These are phyloP conservation scores for Penicillium odoratum DNA, from an alignment of 495 filamentous ascomycete species.

Conservation along the genomic window DNA sequence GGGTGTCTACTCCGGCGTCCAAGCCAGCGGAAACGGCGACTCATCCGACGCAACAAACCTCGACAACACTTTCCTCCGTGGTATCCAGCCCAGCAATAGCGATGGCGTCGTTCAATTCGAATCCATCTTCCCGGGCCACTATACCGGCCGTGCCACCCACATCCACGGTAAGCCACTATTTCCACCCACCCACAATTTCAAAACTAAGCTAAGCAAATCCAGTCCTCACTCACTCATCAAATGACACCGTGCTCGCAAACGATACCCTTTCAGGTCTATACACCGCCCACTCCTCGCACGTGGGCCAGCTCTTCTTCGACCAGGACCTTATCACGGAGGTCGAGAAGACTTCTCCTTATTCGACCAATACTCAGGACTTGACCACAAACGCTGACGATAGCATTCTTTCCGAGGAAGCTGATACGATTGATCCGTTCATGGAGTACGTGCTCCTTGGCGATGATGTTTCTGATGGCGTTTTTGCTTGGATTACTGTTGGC, in stretches of 20 bases:
- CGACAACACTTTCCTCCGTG: slow-evolving; percentile 51
- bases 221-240: slow-evolving; percentile 40
- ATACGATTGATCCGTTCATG: slow-evolving; percentile 56
- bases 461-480: slow-evolving; percentile 33
- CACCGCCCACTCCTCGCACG: slow-evolving; percentile 41
- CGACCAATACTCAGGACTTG: slow-evolving; percentile 50
- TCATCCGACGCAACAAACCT: slow-evolving; percentile 33
- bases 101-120: slow-evolving; percentile 51
- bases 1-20: slow-evolving; percentile 59
- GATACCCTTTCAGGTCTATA: slow-evolving; percentile 35
- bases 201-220: neutral
- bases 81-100: slow-evolving; percentile 49
- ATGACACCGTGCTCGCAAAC: slow-evolving; percentile 33
- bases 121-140: slow-evolving; percentile 55
- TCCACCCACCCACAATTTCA: neutral
- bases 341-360: slow-evolving; percentile 53
- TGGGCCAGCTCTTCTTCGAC: slow-evolving; percentile 66
- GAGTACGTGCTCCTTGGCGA: slow-evolving; percentile 47
- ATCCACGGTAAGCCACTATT: slow-evolving; percentile 32
- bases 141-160: slow-evolving; percentile 48
- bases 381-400: slow-evolving; percentile 55
- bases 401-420: slow-evolving; percentile 47
- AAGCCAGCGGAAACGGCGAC: slow-evolving; percentile 54
- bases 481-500: slow-evolving; percentile 39
- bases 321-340: slow-evolving; percentile 49